phyloP scores from a whole-genome alignment of 306 rosid genomes.

The Malus asiatica region DNA sequence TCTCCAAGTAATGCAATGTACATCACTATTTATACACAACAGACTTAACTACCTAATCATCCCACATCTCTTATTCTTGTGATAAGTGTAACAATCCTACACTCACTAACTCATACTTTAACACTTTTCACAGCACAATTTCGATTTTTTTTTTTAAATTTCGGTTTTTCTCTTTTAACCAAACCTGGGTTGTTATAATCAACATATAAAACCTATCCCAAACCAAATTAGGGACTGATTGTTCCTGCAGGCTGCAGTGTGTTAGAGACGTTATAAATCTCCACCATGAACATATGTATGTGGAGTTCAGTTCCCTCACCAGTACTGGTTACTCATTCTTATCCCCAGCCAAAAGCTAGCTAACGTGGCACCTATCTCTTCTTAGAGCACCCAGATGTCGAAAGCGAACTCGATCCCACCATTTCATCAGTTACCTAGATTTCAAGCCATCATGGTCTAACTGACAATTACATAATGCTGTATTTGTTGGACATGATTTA shows the following conservation, averaged over 20 bases:
- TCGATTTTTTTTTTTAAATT: too few species aligned
- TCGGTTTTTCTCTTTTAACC: background rate
- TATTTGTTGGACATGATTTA: background rate
- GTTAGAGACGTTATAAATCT: background rate
- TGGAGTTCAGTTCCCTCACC: background rate
- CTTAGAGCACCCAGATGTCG: background rate
- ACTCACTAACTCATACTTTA: too few species aligned
- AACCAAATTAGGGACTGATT: too few species aligned
- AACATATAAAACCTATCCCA: background rate
- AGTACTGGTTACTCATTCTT: background rate
- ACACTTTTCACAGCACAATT: background rate
- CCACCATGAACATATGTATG: background rate
- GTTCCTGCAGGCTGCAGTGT: background rate
- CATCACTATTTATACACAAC: too few species aligned
- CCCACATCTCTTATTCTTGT: too few species aligned
- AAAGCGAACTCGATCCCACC: background rate
- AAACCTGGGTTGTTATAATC: background rate
- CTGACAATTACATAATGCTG: background rate
- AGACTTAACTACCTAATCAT: too few species aligned
- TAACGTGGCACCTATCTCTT: background rate
- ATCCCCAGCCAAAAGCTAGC: background rate
- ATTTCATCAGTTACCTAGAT: background rate
- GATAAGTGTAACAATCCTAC: too few species aligned
- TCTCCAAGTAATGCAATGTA: too few species aligned
- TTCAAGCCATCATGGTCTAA: background rate